phyloP scores from a whole-genome alignment of 805 yeast genomes.

The Jamesozyma piceae region DNA sequence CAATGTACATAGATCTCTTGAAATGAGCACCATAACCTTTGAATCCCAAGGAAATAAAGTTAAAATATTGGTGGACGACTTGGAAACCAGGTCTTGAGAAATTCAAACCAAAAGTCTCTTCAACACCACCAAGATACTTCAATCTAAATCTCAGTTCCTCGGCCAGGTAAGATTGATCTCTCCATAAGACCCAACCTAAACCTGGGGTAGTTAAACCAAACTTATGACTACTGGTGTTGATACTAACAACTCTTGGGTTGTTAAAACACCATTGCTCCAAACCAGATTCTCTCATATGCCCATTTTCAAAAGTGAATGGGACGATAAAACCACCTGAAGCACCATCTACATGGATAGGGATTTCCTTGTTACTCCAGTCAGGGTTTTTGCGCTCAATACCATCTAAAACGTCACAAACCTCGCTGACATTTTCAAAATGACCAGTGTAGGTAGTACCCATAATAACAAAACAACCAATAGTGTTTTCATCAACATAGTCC shows the following conservation, averaged over 20 bases:
- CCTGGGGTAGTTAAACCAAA: constrained; percentile 89
- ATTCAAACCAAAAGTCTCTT: constrained; percentile 77
- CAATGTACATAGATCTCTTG: constrained; percentile 55
- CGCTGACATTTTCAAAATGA: constrained; percentile 70
- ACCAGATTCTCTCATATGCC: constrained; percentile 28
- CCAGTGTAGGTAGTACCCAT: constrained; percentile 92
- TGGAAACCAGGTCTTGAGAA: constrained; percentile 92
- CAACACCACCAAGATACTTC: constrained; percentile 79
- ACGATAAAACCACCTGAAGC: constrained; percentile 89
- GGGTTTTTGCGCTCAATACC: constrained; percentile 40
- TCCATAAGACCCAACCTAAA: constrained; percentile 87
- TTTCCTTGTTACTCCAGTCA: constrained; percentile 34
- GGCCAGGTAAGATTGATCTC: constrained; percentile 54
- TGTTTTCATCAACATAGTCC: constrained; percentile 74
- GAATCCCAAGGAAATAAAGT: constrained; percentile 60
- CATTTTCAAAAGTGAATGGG: constrained; percentile 68
- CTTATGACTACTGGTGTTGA: constrained; percentile 88
- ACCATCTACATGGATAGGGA: constrained; percentile 89
- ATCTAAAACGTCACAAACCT: constrained; percentile 55
- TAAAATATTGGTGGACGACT: constrained; percentile 79
- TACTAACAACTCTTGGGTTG: constrained; percentile 65
- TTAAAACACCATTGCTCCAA: constrained; percentile 64
- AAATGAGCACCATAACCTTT: constrained; percentile 63
- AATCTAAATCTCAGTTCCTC: constrained; percentile 64
- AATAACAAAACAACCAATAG: constrained; percentile 83